These are phyloP conservation scores for Sporothrix brunneoviolacea DNA, from an alignment of 2,329 filamentous ascomycete genomes.

Conservation along the genomic window DNA sequence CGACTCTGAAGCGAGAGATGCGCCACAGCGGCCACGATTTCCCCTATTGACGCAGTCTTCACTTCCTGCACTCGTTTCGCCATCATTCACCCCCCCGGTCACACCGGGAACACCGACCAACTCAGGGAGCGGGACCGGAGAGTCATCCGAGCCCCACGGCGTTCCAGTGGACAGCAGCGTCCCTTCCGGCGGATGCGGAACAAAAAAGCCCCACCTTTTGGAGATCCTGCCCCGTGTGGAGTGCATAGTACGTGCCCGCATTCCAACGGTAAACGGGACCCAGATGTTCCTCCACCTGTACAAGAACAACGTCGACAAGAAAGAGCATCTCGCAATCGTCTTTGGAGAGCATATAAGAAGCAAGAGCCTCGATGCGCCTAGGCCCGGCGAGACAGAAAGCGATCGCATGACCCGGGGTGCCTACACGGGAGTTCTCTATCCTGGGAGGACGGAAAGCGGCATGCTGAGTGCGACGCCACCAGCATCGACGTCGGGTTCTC, in stretches of 20 bases:
- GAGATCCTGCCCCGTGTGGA: conserved; percentile 75
- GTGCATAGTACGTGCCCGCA: conserved; percentile 89
- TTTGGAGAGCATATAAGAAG: conserved; percentile 82
- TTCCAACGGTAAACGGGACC: conserved; percentile 82
- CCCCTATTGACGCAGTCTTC: background rate
- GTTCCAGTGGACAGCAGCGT: conserved; percentile 55
- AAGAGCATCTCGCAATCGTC: conserved; percentile 95
- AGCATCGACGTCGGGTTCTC: background rate
- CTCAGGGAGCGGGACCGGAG: background rate
- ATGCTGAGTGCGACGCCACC: conserved; percentile 33
- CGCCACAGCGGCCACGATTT: background rate
- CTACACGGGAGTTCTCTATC: conserved; percentile 81
- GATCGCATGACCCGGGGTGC: conserved; percentile 92
- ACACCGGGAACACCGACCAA: background rate
- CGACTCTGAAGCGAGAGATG: background rate
- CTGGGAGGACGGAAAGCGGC: conserved; percentile 72
- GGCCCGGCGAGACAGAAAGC: conserved; percentile 74
- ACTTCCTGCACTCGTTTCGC: conserved; percentile 9
- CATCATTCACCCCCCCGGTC: conserved; percentile 2
- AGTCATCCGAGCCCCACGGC: conserved; percentile 37
- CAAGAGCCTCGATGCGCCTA: conserved; percentile 60
- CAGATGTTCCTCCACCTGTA: conserved; percentile 98
- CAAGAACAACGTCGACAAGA: conserved; percentile 84
- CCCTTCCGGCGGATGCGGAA: conserved; percentile 52
- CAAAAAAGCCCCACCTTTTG: conserved; percentile 64